A percentile compares a stretch with the other conserved stretches of the same genome.
Evolutionary conservation across 352 stramenopile species (phyloP).

Genomic region (Aphanomyces invadans): DNA sequence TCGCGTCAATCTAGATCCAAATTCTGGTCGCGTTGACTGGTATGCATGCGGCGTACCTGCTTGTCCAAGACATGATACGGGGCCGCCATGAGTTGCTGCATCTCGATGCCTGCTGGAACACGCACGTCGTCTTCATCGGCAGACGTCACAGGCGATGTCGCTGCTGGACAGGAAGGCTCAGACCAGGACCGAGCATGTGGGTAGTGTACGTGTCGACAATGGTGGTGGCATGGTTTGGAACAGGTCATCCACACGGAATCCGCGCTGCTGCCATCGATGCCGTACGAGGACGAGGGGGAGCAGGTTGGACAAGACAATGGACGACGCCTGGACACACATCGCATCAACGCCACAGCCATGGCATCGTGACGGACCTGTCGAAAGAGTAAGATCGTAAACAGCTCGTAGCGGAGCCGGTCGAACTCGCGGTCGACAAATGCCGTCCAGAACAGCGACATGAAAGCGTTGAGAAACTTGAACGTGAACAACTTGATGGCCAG

Average conservation of each 20-base stretch:
- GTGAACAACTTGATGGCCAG: slow-evolving; percentile 68
- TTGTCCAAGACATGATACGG: slow-evolving; percentile 66
- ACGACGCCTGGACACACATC: not conserved
- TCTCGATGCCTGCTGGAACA: slow-evolving; percentile 41
- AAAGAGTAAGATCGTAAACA: slow-evolving; percentile 62
- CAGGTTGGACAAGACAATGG: slow-evolving; percentile 27
- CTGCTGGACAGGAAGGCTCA: not conserved
- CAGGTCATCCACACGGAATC: slow-evolving; percentile 29
- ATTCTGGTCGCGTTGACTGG: not conserved
- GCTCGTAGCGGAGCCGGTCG: slow-evolving; percentile 44
- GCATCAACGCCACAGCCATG: no score
- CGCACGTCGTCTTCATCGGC: not conserved
- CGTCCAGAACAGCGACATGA: slow-evolving; percentile 74
- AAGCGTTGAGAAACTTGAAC: slow-evolving; percentile 80
- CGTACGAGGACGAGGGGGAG: slow-evolving; percentile 46
- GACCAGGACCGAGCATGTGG: no score
- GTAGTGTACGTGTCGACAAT: not conserved
- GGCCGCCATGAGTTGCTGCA: slow-evolving; percentile 67
- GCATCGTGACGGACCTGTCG: slow-evolving; percentile 44
- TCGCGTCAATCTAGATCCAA: slow-evolving; percentile 40
- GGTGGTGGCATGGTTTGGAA: not conserved
- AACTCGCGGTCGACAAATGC: slow-evolving; percentile 58
- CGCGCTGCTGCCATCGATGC: slow-evolving; percentile 35
- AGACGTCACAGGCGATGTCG: not conserved
- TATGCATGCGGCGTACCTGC: slow-evolving; percentile 26